Conservation (phyloP, 129 eudicot genomes). For the Flaveria trinervia region DNA sequence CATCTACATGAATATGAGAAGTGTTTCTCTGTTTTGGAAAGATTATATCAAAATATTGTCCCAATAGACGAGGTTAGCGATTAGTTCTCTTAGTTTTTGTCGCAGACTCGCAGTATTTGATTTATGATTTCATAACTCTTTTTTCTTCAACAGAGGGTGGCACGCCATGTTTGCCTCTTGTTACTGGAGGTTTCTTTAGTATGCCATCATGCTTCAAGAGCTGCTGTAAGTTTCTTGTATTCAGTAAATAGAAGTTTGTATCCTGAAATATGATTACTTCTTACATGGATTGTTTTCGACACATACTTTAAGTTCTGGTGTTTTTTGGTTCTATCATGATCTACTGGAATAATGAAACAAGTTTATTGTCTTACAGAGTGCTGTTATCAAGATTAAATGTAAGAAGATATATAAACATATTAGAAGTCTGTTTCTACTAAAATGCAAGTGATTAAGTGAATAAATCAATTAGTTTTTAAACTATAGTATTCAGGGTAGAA, state of each 20-base stretch:
- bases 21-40: constrained; percentile 67
- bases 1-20: constrained; percentile 75
- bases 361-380: not conserved
- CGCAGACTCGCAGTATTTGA: not conserved
- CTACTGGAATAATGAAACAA: constrained; percentile 7
- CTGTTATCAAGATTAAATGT: not conserved
- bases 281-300: constrained; percentile 12
- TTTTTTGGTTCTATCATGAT: constrained; percentile 13
- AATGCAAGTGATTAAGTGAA: not conserved
- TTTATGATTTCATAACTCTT: not conserved
- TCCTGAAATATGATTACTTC: not conserved
- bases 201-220: constrained; percentile 62
- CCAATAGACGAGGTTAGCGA: constrained; percentile 79
- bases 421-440: not conserved
- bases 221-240: constrained; percentile 64
- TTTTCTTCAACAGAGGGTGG: constrained; percentile 57
- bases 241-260: constrained; percentile 15
- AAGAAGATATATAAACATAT: not conserved
- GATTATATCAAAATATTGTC: constrained; percentile 75
- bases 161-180: constrained; percentile 81
- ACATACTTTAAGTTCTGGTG: not conserved
- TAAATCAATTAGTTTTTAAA: not conserved
- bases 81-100: not conserved
- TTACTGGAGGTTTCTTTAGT: constrained; percentile 82
- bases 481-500: not conserved